phyloP scores from a whole-genome alignment of 495 filamentous ascomycete genomes.

The Xylaria nigripes region DNA sequence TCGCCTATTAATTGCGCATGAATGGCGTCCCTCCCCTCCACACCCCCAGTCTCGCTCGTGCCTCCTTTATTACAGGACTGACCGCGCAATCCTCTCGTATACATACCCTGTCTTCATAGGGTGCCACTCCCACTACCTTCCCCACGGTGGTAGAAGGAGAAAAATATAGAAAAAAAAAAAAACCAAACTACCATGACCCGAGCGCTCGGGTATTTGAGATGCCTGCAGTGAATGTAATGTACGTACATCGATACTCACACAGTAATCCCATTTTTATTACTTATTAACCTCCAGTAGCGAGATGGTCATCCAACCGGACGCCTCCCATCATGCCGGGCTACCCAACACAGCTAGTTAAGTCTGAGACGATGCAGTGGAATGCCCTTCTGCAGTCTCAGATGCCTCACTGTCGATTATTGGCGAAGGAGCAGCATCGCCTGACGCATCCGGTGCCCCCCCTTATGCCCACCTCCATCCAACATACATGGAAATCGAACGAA shows the following conservation, averaged over 20 bases:
- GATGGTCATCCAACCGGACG: conserved; percentile 5
- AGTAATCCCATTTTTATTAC: not conserved
- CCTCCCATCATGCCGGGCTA: not conserved
- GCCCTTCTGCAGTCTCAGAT: conserved; percentile 3
- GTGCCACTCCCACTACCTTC: not conserved
- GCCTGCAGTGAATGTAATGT: not conserved
- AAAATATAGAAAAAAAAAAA: too few species aligned
- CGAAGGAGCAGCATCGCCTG: not conserved
- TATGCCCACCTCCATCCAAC: not conserved
- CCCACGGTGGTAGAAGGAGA: not conserved
- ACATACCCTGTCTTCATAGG: conserved; percentile 1
- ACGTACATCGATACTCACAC: not conserved
- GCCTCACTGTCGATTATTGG: not conserved
- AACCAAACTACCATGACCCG: conserved; percentile 5
- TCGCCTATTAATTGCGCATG: conserved; percentile 7
- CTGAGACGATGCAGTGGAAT: not conserved
- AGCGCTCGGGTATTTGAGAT: not conserved
- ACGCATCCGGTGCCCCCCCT: not conserved
- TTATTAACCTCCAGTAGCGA: not conserved
- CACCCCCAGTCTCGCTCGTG: not conserved
- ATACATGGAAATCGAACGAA: not conserved
- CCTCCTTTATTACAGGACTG: not conserved
- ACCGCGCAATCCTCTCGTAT: not conserved
- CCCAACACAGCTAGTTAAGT: not conserved
- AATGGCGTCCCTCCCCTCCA: not conserved